These are phyloP conservation scores for Phellopilus nigrolimitatus DNA, from an alignment of 1,284 basidiomycete genomes.

Conservation along the genomic window DNA sequence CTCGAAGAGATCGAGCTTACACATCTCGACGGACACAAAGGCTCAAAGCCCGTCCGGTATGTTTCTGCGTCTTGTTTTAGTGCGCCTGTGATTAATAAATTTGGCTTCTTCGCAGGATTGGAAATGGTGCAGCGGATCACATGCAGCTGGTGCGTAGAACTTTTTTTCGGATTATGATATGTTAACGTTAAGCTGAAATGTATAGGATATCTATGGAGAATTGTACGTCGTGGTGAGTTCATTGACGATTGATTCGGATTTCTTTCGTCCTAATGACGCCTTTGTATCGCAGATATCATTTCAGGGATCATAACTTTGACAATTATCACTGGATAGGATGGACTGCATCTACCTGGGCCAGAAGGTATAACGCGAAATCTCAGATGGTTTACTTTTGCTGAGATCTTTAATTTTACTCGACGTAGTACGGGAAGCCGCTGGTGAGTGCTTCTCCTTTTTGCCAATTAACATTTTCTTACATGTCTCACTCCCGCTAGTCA, in stretches of 20 bases:
- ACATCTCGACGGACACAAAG: constrained; percentile 87
- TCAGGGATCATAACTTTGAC: constrained; percentile 8
- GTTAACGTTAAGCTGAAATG: no score
- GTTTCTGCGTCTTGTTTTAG: constrained; percentile 17
- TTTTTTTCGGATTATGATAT: neutral
- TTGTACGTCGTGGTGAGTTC: constrained; percentile 41
- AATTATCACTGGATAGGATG: constrained; percentile 50
- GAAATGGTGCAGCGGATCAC: constrained; percentile 88
- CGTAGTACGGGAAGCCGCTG: constrained; percentile 34
- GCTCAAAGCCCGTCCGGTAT: constrained; percentile 66
- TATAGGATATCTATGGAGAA: constrained; percentile 92
- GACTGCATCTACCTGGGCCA: constrained; percentile 94
- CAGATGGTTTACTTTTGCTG: neutral
- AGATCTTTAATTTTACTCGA: neutral
- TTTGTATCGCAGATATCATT: no score
- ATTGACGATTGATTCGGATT: no score
- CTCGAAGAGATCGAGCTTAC: constrained; percentile 77
- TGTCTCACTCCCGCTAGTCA: constrained; percentile 32
- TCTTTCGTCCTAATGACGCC: no score
- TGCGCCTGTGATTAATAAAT: neutral
- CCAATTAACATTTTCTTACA: neutral
- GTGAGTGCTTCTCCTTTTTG: constrained; percentile 9
- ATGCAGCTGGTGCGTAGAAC: constrained; percentile 64
- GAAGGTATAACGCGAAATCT: constrained; percentile 69
- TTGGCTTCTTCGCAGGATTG: constrained; percentile 50